Evolutionary conservation across 2,329 filamentous ascomycete genomes (phyloP), one percentile per base, ranked within the genome.

Genomic region (Exophiala spinifera): DNA sequence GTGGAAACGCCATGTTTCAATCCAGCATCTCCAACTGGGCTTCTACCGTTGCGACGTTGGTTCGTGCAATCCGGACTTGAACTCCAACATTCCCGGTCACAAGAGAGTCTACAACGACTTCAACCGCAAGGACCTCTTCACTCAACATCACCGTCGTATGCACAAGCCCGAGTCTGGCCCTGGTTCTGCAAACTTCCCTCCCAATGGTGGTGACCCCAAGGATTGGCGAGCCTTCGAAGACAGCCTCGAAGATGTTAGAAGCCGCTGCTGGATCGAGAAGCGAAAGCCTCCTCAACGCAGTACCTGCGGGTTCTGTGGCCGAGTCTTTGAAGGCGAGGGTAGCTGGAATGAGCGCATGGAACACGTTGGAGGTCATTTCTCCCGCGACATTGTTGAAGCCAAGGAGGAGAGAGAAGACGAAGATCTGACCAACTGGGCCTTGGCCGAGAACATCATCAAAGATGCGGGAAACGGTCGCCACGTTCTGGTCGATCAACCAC

Each of bases 111-210:
- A 68, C 39, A 84, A 86, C 64, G 85, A 83, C 69, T 96, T 96
- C 76, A 95, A 95, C 71, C 87, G 91, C 65, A 95, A 95, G 69
- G 91, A 96, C 66, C 82, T 96, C 11, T 96, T 91, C 72, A 89
- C 87, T 0, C 90, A 95, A 65, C 92, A 96, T 67, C 78, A 94
- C 1, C 82, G 89, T 4, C 86, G 92, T 46, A 95, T 95, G 89
- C 91, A 96, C 67, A 76, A 81, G 46, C 62, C 62, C n/a, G 62
- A 64, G 14, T 48, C 53, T 33, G 56, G 54, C 11, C 55, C 62
- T 19, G 62, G 62, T 23, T 61, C 62, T 10, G 57, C 44, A 10
- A 48, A 54, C 7, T 55, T 53, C 23, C 21, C 56, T 10, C 33
- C 57, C 7, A 52, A 33, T 21, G 60, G 67, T 6, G 62, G 61